These are phyloP conservation scores for Malassezia furfur DNA, from an alignment of 1,284 basidiomycete genomes.

Conservation along the genomic window DNA sequence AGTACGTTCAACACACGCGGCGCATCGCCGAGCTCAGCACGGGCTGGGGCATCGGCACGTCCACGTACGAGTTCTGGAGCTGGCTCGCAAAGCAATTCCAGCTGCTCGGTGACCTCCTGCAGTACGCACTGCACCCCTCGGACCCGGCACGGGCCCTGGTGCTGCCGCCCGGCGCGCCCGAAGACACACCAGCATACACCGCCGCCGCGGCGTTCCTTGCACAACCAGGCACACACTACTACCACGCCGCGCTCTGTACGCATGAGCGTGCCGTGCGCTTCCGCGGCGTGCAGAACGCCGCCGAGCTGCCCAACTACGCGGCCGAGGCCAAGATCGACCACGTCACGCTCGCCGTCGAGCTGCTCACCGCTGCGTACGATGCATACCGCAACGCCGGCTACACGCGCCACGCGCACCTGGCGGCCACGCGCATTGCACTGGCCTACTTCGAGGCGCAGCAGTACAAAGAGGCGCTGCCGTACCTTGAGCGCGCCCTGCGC, in stretches of 20 bases:
- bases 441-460: slow-evolving; percentile 23
- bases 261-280: slow-evolving; percentile 23
- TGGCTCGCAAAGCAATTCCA: slow-evolving; percentile 76
- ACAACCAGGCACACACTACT: slow-evolving; percentile 22
- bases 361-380: slow-evolving; percentile 32
- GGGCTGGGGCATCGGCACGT: slow-evolving; percentile 93
- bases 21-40: slow-evolving; percentile 77
- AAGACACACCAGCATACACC: not conserved
- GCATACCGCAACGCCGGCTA: slow-evolving; percentile 19
- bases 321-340: not conserved
- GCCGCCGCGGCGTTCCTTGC: not conserved
- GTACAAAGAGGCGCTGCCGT: slow-evolving; percentile 29
- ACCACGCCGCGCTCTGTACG: slow-evolving; percentile 36
- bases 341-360: slow-evolving; percentile 22
- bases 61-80: slow-evolving; percentile 92
- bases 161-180: not conserved
- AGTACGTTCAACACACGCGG: slow-evolving; percentile 72
- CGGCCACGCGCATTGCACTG: slow-evolving; percentile 29
- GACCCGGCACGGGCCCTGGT: not conserved
- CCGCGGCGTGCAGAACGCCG: not conserved
- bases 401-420: slow-evolving; percentile 21
- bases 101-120: slow-evolving; percentile 34
- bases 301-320: not conserved
- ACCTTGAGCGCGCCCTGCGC: slow-evolving; percentile 30
- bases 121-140: slow-evolving; percentile 18